Evolutionary conservation across 306 rosid species (phyloP).

Genomic region (Quercus agrifolia): DNA sequence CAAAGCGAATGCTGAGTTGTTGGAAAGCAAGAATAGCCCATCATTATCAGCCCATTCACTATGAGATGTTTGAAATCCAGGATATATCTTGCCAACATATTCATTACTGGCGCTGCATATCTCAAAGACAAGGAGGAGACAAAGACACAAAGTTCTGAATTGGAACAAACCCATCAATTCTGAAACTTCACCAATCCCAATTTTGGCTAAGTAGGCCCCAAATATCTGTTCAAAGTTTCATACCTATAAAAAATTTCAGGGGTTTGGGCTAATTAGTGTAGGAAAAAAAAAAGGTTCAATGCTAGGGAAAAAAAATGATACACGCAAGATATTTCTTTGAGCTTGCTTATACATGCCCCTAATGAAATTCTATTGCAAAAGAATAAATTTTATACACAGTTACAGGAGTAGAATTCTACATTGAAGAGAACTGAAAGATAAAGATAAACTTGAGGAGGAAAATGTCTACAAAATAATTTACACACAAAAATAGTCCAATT

Average conservation of each 20-base stretch:
- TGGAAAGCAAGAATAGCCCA: constrained; percentile 32
- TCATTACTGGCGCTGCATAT: constrained; percentile 17
- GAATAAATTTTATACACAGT: not conserved
- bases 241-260: not conserved
- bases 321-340: not conserved
- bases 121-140: constrained; percentile 7
- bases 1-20: constrained; percentile 27
- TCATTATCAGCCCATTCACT: constrained; percentile 9
- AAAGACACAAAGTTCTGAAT: not conserved
- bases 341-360: not conserved
- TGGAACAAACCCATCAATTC: constrained; percentile 14
- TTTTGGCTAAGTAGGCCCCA: not conserved
- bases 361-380: not conserved
- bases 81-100: constrained; percentile 12
- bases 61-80: constrained; percentile 36
- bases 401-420: not conserved
- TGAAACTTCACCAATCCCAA: constrained; percentile 1
- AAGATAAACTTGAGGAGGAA: no score
- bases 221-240: not conserved
- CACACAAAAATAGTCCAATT: not conserved
- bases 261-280: not conserved
- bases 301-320: not conserved
- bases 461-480: not conserved
- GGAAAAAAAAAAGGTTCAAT: not conserved
- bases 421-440: not conserved